phyloP scores from a whole-genome alignment of 139 green algal genomes.

The Micromonas commoda region DNA sequence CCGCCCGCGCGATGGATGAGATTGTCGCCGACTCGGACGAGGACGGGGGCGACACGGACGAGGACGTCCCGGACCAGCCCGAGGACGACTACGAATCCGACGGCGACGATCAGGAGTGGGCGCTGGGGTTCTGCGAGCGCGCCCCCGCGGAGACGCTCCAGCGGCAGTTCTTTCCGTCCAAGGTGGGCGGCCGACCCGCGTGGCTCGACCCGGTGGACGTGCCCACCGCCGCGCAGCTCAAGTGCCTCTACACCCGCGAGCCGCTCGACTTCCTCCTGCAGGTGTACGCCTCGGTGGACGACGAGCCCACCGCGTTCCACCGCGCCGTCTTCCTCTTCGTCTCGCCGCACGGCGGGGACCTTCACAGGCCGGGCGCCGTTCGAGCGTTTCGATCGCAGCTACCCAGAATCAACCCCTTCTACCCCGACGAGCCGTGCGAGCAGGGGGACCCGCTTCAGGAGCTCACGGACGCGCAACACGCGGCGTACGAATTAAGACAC shows the following conservation, averaged over 20 bases:
- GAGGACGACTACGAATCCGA: not conserved
- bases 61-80: not conserved
- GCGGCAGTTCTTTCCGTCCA: constrained; percentile 5
- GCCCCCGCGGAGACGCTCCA: not conserved
- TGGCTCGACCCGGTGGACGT: constrained; percentile 60
- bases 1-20: not conserved
- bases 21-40: not conserved
- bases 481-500: not conserved
- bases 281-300: constrained; percentile 31
- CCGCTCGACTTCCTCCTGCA: constrained; percentile 58
- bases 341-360: constrained; percentile 40
- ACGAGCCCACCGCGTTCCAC: constrained; percentile 14
- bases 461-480: not conserved
- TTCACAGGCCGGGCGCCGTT: constrained; percentile 50
- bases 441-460: not conserved
- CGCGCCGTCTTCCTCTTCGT: constrained; percentile 20
- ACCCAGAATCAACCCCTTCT: constrained; percentile 63
- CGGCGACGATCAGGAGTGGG: constrained; percentile 2
- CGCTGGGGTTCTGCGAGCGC: not conserved
- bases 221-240: constrained; percentile 49
- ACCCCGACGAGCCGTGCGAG: constrained; percentile 49
- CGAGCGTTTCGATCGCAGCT: constrained; percentile 75
- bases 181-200: constrained; percentile 40
- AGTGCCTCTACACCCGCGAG: constrained; percentile 49
- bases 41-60: not conserved